phyloP scores from a whole-genome alignment of 805 yeast species.

The Candida schatavii region DNA sequence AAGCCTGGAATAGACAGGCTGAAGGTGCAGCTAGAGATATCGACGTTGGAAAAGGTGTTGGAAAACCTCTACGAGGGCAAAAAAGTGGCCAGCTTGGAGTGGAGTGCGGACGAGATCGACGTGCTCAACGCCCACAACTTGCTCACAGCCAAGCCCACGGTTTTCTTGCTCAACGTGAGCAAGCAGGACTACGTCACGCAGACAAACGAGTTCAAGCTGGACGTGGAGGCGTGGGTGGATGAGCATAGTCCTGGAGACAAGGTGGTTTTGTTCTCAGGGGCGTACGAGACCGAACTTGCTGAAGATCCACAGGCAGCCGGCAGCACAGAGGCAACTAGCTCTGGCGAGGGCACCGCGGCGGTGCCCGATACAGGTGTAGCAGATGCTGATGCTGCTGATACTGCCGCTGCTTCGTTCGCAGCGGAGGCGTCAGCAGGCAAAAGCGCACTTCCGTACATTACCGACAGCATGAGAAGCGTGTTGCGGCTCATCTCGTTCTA shows the following conservation, averaged over 20 bases:
- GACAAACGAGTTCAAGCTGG: constrained; percentile 48
- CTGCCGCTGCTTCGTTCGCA: too few relatives aligned
- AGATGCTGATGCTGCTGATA: too few relatives aligned
- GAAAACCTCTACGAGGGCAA: constrained; percentile 46
- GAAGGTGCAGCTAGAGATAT: constrained; percentile 24
- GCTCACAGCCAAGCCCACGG: constrained; percentile 86
- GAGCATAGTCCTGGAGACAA: constrained; percentile 59
- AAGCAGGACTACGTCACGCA: constrained; percentile 61
- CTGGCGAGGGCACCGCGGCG: background rate
- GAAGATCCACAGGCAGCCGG: too few relatives aligned
- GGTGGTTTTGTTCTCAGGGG: constrained; percentile 43
- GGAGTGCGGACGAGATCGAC: constrained; percentile 55
- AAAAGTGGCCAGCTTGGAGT: constrained; percentile 65
- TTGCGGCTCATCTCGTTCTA: constrained; percentile 76
- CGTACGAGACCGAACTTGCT: constrained; percentile 40
- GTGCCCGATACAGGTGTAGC: constrained; percentile 17
- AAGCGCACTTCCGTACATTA: constrained; percentile 62
- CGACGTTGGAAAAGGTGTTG: constrained; percentile 29
- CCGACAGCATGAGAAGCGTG: constrained; percentile 61
- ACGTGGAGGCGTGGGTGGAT: constrained; percentile 63
- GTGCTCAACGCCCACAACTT: constrained; percentile 69
- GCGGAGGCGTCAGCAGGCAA: constrained; percentile 20
- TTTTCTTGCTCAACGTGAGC: constrained; percentile 70
- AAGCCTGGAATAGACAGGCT: constrained; percentile 27
- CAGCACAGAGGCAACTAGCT: background rate